phyloP scores from a whole-genome alignment of 176 grass and related monocot species.

The Rhynchospora pubera region DNA sequence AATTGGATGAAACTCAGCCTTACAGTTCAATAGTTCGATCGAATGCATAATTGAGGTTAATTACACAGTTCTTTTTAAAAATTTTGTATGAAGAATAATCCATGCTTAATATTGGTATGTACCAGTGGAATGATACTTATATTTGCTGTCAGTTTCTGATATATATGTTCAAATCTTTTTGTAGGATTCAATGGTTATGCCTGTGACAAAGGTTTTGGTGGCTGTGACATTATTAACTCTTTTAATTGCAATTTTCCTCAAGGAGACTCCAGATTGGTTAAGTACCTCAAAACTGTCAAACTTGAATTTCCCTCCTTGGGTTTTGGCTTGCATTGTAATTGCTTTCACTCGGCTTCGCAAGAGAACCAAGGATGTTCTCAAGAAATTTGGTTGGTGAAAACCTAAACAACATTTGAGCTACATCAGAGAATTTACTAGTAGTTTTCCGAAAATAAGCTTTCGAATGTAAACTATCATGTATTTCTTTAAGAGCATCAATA shows the following conservation, averaged over 20 bases:
- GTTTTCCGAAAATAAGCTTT: neutral
- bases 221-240: slow-evolving; percentile 34
- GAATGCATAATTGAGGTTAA: neutral
- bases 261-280: slow-evolving; percentile 65
- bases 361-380: slow-evolving; percentile 72
- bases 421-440: neutral
- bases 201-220: slow-evolving; percentile 71
- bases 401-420: neutral
- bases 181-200: slow-evolving; percentile 86
- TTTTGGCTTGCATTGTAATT: slow-evolving; percentile 73
- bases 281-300: slow-evolving; percentile 29
- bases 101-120: neutral
- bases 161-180: neutral
- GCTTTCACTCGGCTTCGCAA: slow-evolving; percentile 68
- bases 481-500: neutral
- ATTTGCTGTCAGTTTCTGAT: neutral
- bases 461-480: neutral
- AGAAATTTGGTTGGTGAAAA: slow-evolving; percentile 73
- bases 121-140: neutral
- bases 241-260: slow-evolving; percentile 46
- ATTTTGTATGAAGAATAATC: neutral
- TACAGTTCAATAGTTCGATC: neutral
- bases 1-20: neutral
- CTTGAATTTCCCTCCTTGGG: slow-evolving; percentile 76
- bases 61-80: neutral